A percentile compares a stretch with the other conserved stretches of the same genome.
Conservation (phyloP, 768 basidiomycete species). For the Astraeus odoratus region DNA sequence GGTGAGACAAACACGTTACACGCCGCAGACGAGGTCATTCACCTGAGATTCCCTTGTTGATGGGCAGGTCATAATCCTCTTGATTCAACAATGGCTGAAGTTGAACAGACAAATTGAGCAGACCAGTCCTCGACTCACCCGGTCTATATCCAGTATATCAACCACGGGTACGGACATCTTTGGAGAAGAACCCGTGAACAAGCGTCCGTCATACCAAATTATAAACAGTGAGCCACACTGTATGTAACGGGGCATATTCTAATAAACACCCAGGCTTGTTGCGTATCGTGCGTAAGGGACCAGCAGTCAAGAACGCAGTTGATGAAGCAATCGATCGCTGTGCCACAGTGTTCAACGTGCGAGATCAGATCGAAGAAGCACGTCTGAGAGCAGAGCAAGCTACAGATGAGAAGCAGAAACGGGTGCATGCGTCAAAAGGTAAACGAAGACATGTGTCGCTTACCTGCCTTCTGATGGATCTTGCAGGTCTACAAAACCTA, state of each 20-base stretch:
- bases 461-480: slow-evolving; percentile 5
- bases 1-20: slow-evolving; percentile 35
- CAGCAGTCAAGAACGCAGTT: slow-evolving; percentile 77
- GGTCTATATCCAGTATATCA: slow-evolving; percentile 37
- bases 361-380: slow-evolving; percentile 83
- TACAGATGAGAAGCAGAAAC: slow-evolving; percentile 63
- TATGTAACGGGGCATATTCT: slow-evolving; percentile 1
- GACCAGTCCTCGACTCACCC: slow-evolving; percentile 27
- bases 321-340: slow-evolving; percentile 88
- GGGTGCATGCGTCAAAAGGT: slow-evolving; percentile 68
- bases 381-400: slow-evolving; percentile 74
- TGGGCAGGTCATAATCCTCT: slow-evolving; percentile 63
- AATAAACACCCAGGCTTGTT: slow-evolving; percentile 51
- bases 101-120: slow-evolving; percentile 24
- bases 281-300: slow-evolving; percentile 81
- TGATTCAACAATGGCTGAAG: slow-evolving; percentile 81
- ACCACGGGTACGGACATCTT: slow-evolving; percentile 20
- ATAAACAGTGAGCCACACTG: slow-evolving; percentile 70
- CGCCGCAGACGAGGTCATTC: too few relatives aligned
- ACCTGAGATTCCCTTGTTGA: background rate
- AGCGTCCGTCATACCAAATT: slow-evolving; percentile 69
- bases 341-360: slow-evolving; percentile 73
- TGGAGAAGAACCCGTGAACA: slow-evolving; percentile 20
- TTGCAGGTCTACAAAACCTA: slow-evolving; percentile 67
- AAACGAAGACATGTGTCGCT: slow-evolving; percentile 4